A percentile compares a stretch with the other conserved stretches of the same genome.
phyloP scores from a whole-genome alignment of 176 grass and related monocot species.

The Oryza australiensis region DNA sequence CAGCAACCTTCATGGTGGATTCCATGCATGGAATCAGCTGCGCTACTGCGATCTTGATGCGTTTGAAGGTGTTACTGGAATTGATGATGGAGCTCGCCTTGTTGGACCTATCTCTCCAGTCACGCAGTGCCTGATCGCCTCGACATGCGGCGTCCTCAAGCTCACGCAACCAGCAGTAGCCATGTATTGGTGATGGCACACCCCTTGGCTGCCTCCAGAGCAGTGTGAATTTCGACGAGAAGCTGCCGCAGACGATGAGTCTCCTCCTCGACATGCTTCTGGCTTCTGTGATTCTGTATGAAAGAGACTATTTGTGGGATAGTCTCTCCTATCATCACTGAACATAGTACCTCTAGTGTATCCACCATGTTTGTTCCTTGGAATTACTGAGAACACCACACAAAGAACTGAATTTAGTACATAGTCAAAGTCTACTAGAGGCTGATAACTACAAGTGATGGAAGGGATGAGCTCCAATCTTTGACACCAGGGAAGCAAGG shows the following conservation, averaged over 20 bases:
- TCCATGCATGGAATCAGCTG: background rate
- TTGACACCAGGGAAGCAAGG: too few relatives aligned
- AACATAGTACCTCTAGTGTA: background rate
- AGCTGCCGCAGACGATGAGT: background rate
- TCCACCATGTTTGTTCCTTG: background rate
- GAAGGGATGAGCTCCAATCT: background rate
- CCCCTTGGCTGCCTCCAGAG: constrained; percentile 6
- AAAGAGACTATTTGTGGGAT: background rate
- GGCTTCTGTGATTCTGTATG: background rate
- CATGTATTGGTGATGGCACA: background rate
- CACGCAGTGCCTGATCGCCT: background rate
- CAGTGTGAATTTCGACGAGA: background rate
- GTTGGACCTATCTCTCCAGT: background rate
- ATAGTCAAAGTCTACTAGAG: background rate
- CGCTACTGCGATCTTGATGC: background rate
- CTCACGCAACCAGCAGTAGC: background rate
- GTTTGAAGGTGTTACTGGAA: background rate
- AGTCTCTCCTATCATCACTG: background rate
- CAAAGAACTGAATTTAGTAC: background rate
- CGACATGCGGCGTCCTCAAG: background rate
- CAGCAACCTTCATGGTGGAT: background rate
- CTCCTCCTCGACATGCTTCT: background rate
- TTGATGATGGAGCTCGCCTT: background rate
- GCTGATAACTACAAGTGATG: background rate
- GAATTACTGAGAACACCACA: background rate